Evolutionary conservation across 768 basidiomycete species (phyloP).

Genomic region (Termitomyces sp.): DNA sequence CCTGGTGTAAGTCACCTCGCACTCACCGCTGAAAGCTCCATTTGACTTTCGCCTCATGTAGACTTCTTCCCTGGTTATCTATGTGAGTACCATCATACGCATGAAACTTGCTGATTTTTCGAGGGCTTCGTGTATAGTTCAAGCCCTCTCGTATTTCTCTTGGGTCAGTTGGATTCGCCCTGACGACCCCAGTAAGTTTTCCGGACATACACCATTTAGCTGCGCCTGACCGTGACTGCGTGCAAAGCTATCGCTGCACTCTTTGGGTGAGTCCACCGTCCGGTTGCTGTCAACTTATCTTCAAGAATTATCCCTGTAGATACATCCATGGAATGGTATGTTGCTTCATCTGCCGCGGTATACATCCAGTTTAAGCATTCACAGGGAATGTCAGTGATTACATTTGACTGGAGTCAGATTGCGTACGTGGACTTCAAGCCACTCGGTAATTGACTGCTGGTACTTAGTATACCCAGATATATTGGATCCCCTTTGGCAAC

Average conservation of each 20-base stretch:
- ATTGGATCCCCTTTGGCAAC: conserved; percentile 54
- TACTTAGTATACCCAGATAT: conserved; percentile 21
- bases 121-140: conserved; percentile 24
- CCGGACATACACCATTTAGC: not conserved
- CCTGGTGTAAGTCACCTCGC: conserved; percentile 49
- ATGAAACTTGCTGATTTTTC: not conserved
- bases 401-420: conserved; percentile 59
- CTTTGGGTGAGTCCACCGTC: conserved; percentile 36
- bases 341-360: conserved; percentile 22
- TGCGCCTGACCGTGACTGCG: not conserved
- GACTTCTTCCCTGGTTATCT: conserved; percentile 41
- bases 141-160: conserved; percentile 54
- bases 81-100: conserved; percentile 23
- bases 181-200: conserved; percentile 38
- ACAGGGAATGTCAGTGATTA: conserved; percentile 42
- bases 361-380: conserved; percentile 24
- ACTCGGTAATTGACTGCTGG: not conserved
- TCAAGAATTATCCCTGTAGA: conserved; percentile 13
- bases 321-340: conserved; percentile 45
- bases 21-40: conserved; percentile 15
- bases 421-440: conserved; percentile 32
- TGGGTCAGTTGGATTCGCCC: conserved; percentile 58
- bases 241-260: conserved; percentile 40
- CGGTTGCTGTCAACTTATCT: not conserved
- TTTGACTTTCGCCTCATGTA: conserved; percentile 21